Base-by-base conservation (phyloP, 768 basidiomycete species). In the Boletus vermiculosoides region DNA sequence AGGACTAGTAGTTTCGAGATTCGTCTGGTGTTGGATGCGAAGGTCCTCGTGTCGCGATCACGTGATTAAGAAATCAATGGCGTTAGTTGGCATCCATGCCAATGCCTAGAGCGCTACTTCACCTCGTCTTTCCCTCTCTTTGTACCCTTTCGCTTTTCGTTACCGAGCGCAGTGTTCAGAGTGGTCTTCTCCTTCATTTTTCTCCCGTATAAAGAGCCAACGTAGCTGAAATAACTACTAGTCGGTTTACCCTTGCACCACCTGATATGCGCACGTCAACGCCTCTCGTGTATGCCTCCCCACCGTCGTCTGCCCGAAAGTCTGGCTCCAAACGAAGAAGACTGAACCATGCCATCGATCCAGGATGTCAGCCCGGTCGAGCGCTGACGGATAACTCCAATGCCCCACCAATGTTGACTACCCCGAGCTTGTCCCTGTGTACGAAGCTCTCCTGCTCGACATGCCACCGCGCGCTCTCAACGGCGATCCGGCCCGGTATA, bases 391-490 rank as follows among this genome's bases (percentile, higher is more conserved):
- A 66, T 50, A 63, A 61, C 45, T 67, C 67, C 34, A 69, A 67
- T 30, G 33, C 61, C 15, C 16, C 22, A 20, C 31, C 52, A 45
- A 53, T 37, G 8, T 40, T 16, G 42, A 60, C 4, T 30, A 31
- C 16, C 28, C 31, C 49, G 4, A 15, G 52, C 28, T 45, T 47
- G 46, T 54, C 54, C 6, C 13, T 39, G 23, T 59, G 13, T 52
- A 4, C 55, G 20, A 71, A 63, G 12, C 58, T 62, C 28, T 65
- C 66, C 41, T 71, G 70, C 46, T 73, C 69, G 31, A 63, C 70
- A 54, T 71, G 70, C 59, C 63, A 71, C 63, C 71, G 70, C 15
- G 50, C 60, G 13, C 60, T 71, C 34, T 65, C 69, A 3, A 50
- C 55, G 18, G 55, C 58, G 2, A 56, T 63, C 36, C 59, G 66